These are phyloP conservation scores for Pichia sp. DNA, from an alignment of 1,139 yeast species.

Conservation along the genomic window DNA sequence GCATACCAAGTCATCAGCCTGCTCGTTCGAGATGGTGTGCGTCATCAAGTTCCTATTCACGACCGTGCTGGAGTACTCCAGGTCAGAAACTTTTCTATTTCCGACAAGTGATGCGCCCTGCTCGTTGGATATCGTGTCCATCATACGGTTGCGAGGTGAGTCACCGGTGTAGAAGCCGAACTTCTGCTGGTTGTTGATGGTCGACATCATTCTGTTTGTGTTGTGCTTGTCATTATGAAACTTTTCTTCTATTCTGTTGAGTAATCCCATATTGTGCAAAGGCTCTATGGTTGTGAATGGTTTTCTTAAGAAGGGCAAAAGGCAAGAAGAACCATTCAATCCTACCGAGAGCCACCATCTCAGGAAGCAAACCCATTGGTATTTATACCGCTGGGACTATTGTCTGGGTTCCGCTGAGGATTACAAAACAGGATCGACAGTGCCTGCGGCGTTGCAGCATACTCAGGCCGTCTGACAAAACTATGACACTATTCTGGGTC, in stretches of 20 bases:
- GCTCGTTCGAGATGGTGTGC: not conserved
- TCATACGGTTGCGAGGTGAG: not conserved
- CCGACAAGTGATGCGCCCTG: not conserved
- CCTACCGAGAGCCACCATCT: too few relatives aligned
- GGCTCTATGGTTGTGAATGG: not conserved
- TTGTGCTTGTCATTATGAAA: not conserved
- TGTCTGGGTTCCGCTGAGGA: too few relatives aligned
- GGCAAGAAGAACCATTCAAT: too few relatives aligned
- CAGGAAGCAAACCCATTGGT: too few relatives aligned
- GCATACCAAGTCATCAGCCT: not conserved
- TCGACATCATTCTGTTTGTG: not conserved
- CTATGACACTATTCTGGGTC: too few relatives aligned
- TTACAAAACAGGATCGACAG: too few relatives aligned
- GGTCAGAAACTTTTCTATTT: not conserved
- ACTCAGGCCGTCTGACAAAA: too few relatives aligned
- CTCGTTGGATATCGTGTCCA: slow-evolving; percentile 2
- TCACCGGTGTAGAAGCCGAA: not conserved
- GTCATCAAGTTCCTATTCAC: not conserved
- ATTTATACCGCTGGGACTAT: too few relatives aligned
- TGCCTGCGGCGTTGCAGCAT: too few relatives aligned
- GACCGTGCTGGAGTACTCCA: not conserved
- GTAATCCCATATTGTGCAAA: not conserved
- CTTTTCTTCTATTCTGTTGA: not conserved
- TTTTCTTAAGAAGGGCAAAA: too few relatives aligned
- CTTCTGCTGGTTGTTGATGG: not conserved